Evolutionary conservation across 306 rosid species (phyloP).

Genomic region (Fragaria vesca): DNA sequence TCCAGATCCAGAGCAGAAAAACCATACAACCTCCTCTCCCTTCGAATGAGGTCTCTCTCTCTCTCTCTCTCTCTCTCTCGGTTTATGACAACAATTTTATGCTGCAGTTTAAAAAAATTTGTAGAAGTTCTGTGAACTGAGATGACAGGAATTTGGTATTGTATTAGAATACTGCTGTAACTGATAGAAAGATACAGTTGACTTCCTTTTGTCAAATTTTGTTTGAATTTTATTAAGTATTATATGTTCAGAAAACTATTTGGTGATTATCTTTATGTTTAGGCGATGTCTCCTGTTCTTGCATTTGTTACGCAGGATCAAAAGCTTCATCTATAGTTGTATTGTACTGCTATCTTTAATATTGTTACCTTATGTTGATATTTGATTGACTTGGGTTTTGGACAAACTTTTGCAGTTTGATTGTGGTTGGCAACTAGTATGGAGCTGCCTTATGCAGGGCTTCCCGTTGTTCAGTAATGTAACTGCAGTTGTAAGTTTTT

Average conservation of each 20-base stretch:
- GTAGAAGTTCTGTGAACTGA: not conserved
- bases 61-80: not conserved
- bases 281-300: not conserved
- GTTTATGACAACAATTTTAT: not conserved
- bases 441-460: slow-evolving; percentile 75
- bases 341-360: slow-evolving; percentile 3
- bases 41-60: slow-evolving; percentile 44
- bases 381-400: slow-evolving; percentile 28
- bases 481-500: slow-evolving; percentile 62
- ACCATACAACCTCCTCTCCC: slow-evolving; percentile 39
- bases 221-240: not conserved
- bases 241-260: not conserved
- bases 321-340: slow-evolving; percentile 5
- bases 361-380: slow-evolving; percentile 4
- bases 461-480: slow-evolving; percentile 76
- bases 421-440: slow-evolving; percentile 69
- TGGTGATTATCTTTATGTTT: not conserved
- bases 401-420: slow-evolving; percentile 53
- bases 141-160: not conserved
- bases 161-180: not conserved
- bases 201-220: not conserved
- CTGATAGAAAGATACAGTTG: not conserved
- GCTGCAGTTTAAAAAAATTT: not conserved
- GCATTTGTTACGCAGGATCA: not conserved
- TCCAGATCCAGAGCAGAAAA: slow-evolving; percentile 44